These are phyloP conservation scores for Paraphaeosphaeria sporulosa DNA, from an alignment of 2,329 filamentous ascomycete species.

Conservation along the genomic window DNA sequence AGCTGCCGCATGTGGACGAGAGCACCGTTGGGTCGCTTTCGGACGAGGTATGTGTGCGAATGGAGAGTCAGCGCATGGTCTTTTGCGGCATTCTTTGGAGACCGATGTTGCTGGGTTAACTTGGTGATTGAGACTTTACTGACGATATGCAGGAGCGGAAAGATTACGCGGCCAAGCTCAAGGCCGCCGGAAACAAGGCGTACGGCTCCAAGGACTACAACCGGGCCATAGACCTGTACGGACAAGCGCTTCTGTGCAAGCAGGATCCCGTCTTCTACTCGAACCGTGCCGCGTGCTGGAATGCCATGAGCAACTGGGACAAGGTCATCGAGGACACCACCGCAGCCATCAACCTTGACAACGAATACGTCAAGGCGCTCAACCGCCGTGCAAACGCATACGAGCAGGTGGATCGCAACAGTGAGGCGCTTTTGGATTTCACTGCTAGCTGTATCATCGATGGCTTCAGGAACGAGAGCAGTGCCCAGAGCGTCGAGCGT, in stretches of 20 bases:
- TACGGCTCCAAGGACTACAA: conserved; percentile 95
- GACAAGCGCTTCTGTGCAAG: conserved; percentile 95
- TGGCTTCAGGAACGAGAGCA: conserved; percentile 90
- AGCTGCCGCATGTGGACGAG: conserved; percentile 60
- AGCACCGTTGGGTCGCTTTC: conserved; percentile 53
- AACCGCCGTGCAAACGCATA: conserved; percentile 97
- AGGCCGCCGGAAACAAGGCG: conserved; percentile 94
- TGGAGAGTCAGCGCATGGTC: background rate
- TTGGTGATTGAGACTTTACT: conserved; percentile 15
- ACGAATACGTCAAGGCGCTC: conserved; percentile 95
- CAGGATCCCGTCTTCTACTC: conserved; percentile 98
- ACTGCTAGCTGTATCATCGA: conserved; percentile 99
- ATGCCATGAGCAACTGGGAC: conserved; percentile 90
- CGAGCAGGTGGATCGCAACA: conserved; percentile 89
- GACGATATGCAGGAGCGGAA: conserved; percentile 73
- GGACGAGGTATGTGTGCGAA: conserved; percentile 45
- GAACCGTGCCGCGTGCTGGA: conserved; percentile 97
- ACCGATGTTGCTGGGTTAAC: too few species aligned
- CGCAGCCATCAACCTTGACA: conserved; percentile 90
- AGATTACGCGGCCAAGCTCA: conserved; percentile 87
- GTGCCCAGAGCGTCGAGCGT: conserved; percentile 88
- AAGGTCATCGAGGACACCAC: conserved; percentile 98
- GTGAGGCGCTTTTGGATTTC: conserved; percentile 95
- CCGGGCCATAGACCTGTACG: conserved; percentile 92
- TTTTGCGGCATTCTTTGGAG: background rate